Base-by-base conservation (phyloP, 805 yeast species). In the Candida bentonensis region DNA sequence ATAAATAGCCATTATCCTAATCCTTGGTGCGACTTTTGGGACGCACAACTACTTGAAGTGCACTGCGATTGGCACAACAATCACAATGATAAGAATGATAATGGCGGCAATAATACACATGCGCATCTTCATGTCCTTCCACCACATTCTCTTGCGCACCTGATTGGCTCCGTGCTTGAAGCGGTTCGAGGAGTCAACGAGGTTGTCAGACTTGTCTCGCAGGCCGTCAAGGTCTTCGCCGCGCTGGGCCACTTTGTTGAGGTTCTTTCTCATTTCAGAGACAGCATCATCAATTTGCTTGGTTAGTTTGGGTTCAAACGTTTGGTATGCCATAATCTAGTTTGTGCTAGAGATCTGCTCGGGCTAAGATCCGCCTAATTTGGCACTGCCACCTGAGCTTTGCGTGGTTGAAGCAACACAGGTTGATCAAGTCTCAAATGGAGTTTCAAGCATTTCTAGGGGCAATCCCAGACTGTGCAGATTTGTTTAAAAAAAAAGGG, bases 111-210 rank as follows among this genome's bases (percentile, higher is more conserved):
- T 80, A 46, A 84, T 66, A 65, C 97, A 89, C 70, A 88, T 68
- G 64, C 94, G 81, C 89, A 92, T 82, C 70, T 92, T 92, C 76
- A 92, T 74, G 63, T 89, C 95, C 65, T 92, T 89, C 83, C 94
- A 84, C 97, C 97, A 89, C 96, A 89, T 89, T 60, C 88, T 94
- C 65, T 88, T 89, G 67, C 98, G 83, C 41, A 89, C 96, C 56
- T 94, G 79, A 67, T 89, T 89, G 47, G 98, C 97, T 34, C 96
- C 94, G 61, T 95, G 76, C 62, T 94, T 85, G 70, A 92, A 89
- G 28, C 95, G 92, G 54, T 85, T 89, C 7, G 98, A 97, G 41
- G 85, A 76, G 41, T 80, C 85, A 39, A 95, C 95, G 55, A 89
- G 73, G 62, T 83, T 86, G 57, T 87, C 95, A 7, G 97, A 92